These are phyloP conservation scores for Helicostylum pulchrum DNA, from an alignment of 192 early-diverging fungal genomes.

Conservation along the genomic window DNA sequence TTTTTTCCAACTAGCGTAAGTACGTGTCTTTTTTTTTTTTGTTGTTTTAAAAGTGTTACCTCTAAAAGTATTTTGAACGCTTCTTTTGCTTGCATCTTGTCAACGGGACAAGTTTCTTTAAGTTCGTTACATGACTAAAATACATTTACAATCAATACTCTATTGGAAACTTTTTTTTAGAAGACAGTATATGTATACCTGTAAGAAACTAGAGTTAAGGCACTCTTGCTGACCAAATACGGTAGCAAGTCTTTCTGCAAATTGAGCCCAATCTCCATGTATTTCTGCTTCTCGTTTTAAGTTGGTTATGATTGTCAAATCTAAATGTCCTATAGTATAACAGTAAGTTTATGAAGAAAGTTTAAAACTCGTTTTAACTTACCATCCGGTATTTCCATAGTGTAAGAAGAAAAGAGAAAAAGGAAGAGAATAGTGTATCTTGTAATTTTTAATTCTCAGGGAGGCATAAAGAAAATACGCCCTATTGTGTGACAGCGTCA, in stretches of 20 bases:
- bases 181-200: neutral
- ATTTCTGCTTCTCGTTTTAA: neutral
- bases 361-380: too few species aligned
- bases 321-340: neutral
- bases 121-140: neutral
- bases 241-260: neutral
- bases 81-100: conserved; percentile 7
- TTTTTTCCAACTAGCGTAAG: too few species aligned
- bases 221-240: neutral
- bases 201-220: conserved; percentile 10
- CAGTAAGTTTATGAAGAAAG: too few species aligned
- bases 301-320: neutral
- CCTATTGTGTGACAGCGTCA: too few species aligned
- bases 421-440: too few species aligned
- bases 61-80: conserved; percentile 5
- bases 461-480: too few species aligned
- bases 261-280: conserved; percentile 1
- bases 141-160: neutral
- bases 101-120: conserved; percentile 1
- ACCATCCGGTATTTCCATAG: too few species aligned
- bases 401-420: too few species aligned
- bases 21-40: neutral
- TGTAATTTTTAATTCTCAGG: too few species aligned
- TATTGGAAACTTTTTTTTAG: neutral
- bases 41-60: neutral